Percentiles rank a stretch among this genome's conserved stretches.
Evolutionary conservation across 306 rosid species (phyloP).

Genomic region (Acacia crassicarpa): DNA sequence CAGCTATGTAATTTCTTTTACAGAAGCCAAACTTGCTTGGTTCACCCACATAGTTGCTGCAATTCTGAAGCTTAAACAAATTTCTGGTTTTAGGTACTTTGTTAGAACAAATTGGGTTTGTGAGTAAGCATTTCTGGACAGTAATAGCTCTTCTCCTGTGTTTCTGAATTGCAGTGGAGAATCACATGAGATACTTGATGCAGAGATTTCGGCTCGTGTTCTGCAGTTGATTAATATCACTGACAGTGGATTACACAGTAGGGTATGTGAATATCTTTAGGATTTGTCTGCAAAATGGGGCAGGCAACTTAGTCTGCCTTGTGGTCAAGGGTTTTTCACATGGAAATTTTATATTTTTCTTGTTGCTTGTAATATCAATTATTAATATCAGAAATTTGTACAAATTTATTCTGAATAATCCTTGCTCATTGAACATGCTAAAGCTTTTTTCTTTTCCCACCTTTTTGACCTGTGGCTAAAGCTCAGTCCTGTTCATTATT

Average conservation of each 20-base stretch:
- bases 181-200: conserved; percentile 48
- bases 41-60: conserved; percentile 51
- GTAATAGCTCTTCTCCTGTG: conserved; percentile 1
- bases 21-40: conserved; percentile 53
- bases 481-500: not conserved
- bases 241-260: conserved; percentile 48
- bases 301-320: conserved; percentile 3
- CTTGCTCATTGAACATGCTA: conserved; percentile 9
- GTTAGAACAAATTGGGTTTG: not conserved
- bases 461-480: not conserved
- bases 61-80: conserved; percentile 43
- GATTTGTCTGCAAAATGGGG: conserved; percentile 11
- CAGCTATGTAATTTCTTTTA: conserved; percentile 35
- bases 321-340: not conserved
- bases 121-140: conserved; percentile 7
- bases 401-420: not conserved
- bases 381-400: too few relatives aligned
- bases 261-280: conserved; percentile 33
- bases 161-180: conserved; percentile 41
- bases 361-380: not conserved
- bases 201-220: conserved; percentile 49
- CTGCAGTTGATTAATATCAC: conserved; percentile 43
- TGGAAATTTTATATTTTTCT: not conserved
- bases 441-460: not conserved
- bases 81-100: conserved; percentile 45